Base-by-base conservation (phyloP, 2,329 filamentous ascomycete species). In the Talaromyces sp. region DNA sequence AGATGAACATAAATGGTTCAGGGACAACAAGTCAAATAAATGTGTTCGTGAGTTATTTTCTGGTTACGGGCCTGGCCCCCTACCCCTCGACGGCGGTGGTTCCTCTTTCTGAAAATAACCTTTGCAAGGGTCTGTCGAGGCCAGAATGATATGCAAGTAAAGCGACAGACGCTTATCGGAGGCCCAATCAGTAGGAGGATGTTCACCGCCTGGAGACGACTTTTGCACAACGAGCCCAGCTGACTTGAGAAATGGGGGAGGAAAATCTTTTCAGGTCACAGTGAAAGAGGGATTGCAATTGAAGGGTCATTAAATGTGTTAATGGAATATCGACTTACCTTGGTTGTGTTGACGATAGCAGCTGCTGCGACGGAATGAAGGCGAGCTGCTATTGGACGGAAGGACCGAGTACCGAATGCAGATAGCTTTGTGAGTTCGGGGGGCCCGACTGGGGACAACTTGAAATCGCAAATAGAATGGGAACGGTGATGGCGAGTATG, bases 151-250 rank as follows among this genome's bases (percentile, higher is more conserved):
- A 61, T 61, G 61, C 61, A 63, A 17, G 45, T 43, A 62, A 49
- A 39, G 13, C 25, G 33, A 52, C 31, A 37, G 50, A 54, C 50
- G 60, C 64, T 66, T 63, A 61, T 63, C 61, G 25, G 61, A 60
- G 47, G 50, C 56, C 62, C 35, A 62, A 61, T 61, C 57, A 59
- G 33, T 61, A 35, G 54, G 19, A 7, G 37, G 8, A 47, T 50
- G 39, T 33, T 66, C 64, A 66, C 64, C 64, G 64, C 64, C 61
- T 66, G 50, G 27, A 25, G 45, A 37, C 19, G 54, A 66, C 47
- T 52, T 58, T 61, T 65, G 57, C 57, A 43, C 27, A 58, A 61
- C 49, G 56, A 54, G 63, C 27, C 63, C 63, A 58, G 63, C 31
- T 49, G 39, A 65, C 58, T 60, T 9, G 50, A 7, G 35, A 43